These are phyloP conservation scores for Metarhizium robertsii DNA, from an alignment of 2,329 filamentous ascomycete genomes.

Conservation along the genomic window DNA sequence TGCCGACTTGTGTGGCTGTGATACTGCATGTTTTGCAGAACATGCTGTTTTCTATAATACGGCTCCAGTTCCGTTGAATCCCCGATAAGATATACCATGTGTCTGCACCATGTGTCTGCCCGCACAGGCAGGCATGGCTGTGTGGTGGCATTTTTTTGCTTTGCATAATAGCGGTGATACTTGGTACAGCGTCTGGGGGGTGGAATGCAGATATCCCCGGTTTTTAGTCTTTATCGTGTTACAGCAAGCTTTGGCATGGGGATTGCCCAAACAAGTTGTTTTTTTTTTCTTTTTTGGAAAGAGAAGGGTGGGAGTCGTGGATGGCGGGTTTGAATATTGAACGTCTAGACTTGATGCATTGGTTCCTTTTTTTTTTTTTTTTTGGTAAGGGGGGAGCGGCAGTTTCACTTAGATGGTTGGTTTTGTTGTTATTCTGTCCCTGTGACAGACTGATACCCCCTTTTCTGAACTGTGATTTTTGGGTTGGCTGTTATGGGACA, in stretches of 20 bases:
- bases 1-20: constrained; percentile 56
- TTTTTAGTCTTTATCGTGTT: background rate
- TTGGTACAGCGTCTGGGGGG: background rate
- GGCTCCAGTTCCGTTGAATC: constrained; percentile 41
- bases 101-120: background rate
- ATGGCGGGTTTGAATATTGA: background rate
- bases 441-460: background rate
- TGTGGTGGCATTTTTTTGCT: background rate
- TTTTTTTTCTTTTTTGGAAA: background rate
- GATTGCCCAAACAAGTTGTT: background rate
- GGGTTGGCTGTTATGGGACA: background rate
- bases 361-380: background rate
- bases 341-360: background rate
- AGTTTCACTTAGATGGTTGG: background rate
- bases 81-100: background rate
- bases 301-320: background rate
- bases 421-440: background rate
- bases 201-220: background rate
- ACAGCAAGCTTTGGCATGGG: background rate
- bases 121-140: background rate
- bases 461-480: background rate
- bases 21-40: constrained; percentile 62
- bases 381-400: background rate
- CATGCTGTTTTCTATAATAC: constrained; percentile 62
- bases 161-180: background rate